phyloP scores from a whole-genome alignment of 495 filamentous ascomycete species.

The Penicillium maclennaniae region DNA sequence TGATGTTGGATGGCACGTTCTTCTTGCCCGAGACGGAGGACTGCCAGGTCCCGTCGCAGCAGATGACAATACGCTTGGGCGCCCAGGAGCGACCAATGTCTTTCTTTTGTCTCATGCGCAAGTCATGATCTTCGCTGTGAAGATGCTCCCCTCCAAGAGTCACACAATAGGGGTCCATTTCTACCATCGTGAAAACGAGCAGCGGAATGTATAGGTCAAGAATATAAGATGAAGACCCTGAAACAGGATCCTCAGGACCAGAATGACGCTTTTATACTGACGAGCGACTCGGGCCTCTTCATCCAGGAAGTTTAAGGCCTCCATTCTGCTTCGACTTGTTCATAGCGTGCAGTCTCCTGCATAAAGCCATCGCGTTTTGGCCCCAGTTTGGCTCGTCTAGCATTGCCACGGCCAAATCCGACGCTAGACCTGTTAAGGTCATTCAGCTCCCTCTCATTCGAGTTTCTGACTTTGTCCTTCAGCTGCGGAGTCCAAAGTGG shows the following conservation, averaged over 20 bases:
- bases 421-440: neutral
- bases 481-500: neutral
- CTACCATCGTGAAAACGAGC: neutral
- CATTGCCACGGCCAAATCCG: neutral
- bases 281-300: neutral
- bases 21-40: conserved; percentile 20
- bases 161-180: neutral
- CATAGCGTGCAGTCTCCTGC: neutral
- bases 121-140: conserved; percentile 2
- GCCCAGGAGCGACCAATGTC: conserved; percentile 2
- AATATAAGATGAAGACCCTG: neutral
- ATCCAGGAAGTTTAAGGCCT: neutral
- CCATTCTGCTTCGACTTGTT: neutral
- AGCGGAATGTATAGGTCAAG: neutral
- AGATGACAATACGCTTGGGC: conserved; percentile 25
- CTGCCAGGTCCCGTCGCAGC: conserved; percentile 31
- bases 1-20: conserved; percentile 28
- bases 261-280: neutral
- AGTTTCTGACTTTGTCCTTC: neutral
- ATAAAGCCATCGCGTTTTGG: conserved; percentile 1
- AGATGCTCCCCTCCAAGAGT: neutral
- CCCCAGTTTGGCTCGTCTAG: neutral
- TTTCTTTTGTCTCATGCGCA: conserved; percentile 6
- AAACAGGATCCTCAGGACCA: neutral
- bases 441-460: conserved; percentile 2